Evolutionary conservation across 352 stramenopile genomes (phyloP), one percentile per base, ranked within the genome.

Genomic region (Pythium sukuiense): DNA sequence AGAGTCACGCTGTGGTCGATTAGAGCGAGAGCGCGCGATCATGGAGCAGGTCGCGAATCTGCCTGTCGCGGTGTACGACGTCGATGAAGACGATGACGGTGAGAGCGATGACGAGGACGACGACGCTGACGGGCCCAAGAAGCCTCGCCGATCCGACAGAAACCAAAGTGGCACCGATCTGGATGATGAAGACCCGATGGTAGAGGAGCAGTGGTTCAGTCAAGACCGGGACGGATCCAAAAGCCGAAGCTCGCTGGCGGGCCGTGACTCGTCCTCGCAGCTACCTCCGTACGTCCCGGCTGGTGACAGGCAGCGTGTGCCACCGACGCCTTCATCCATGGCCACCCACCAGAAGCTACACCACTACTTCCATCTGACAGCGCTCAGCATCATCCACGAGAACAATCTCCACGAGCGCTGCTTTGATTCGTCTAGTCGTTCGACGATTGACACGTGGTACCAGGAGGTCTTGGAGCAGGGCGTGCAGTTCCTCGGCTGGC

Each of bases 281-380:
- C 48, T 35, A 13, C 48, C 48, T 6, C 48, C 48, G 26, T 55
- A 55, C 48, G 48, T 55, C 1, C 48, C 48, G 14, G 48, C 48
- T 5, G 27, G 48, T n/a, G 57, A 76, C 35, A 81, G 87, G 35
- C 60, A 63, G 24, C 69, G 69, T 6, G 70, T 83, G n/a, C 66
- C 74, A 18, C 54, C 80, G 30, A 87, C 73, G 2, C 69, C 84
- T 18, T 84, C 79, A 27, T 86, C 89, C 54, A 66, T 87, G 27
- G 84, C 86, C 52, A 92, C 83, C 8, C 84, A 93, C 69, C 86
- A 89, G 61, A 93, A 93, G 62, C 73, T 96, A 26, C 81, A 96
- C 32, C 85, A 92, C 70, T 96, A 93, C 58, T 96, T 96, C 76
- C 85, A 96, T 54, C 63, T 96, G 53, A 93, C 87, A 5, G 87